Evolutionary conservation across 139 green algal genomes (phyloP), one percentile per base, ranked within the genome.

Genomic region (Chlorella sp.): DNA sequence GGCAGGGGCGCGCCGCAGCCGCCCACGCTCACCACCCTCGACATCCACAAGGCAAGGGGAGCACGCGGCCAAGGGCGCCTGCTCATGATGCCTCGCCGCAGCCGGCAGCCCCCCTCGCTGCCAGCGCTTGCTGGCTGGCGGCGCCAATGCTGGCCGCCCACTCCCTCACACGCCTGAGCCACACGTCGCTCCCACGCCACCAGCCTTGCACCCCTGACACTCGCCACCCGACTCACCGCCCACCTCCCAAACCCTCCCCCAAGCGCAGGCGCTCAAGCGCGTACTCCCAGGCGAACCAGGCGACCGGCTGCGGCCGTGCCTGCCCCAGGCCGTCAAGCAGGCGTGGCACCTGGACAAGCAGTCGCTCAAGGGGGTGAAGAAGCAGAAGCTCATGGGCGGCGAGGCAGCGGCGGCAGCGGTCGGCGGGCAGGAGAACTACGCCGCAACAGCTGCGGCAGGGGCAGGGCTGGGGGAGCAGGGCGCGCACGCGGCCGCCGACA

Each of bases 281-380:
- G 59, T 84, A 9, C 66, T 84, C 33, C 79, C 73, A 15, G 79
- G 74, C 2, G 59, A 74, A 36, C 77, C 77, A 25, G 58, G 46
- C 0, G 68, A 75, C 11, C 36, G 41, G 36, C 53, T 83, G 35
- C 70, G 77, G 21, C 77, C 77, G 3, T 83, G 79, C 67, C 71
- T 83, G 45, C 77, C 77, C 23, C 45, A 51, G 14, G 69, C 67
- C n/a, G 75, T 61, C 25, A 84, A 84, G 71, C 65, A 81, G 56
- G 79, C 79, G 0, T 84, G 79, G 79, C 63, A 81, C 53, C 66
- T 84, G 27, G 79, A 84, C 66, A 84, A 84, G 67, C 79, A 77
- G 50, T 79, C 68, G 8, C 71, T 84, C 23, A 84, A 84, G 35
- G 79, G 79, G 31, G 74, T 84, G 17, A 84, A 84, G 61, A 42